A percentile compares a stretch with the other conserved stretches of the same genome.
phyloP scores from a whole-genome alignment of 2,329 filamentous ascomycete species.

The Metarhizium album region DNA sequence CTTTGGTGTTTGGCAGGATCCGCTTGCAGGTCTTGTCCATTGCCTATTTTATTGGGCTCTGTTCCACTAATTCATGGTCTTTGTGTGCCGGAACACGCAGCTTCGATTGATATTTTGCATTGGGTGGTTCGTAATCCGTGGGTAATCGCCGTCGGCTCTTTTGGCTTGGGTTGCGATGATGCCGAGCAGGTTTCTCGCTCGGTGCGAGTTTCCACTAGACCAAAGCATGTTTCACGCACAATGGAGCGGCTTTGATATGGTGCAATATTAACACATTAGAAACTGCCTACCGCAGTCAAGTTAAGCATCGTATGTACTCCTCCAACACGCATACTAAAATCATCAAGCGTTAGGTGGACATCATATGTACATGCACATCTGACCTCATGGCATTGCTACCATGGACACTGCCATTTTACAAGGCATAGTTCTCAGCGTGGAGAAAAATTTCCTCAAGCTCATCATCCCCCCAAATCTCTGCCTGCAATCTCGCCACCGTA shows the following conservation, averaged over 20 bases:
- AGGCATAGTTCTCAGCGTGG: slow-evolving; percentile 90
- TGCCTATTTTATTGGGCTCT: no score
- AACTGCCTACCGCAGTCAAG: not conserved
- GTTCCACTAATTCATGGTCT: not conserved
- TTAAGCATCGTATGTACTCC: not conserved
- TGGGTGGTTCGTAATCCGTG: not conserved
- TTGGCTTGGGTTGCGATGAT: not conserved
- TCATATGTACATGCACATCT: not conserved
- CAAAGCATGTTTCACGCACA: no score
- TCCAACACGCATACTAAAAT: not conserved
- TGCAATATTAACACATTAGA: not conserved
- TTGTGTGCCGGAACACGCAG: not conserved
- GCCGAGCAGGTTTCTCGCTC: no score
- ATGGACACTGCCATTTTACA: slow-evolving; percentile 33
- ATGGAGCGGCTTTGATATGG: no score
- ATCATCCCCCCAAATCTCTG: slow-evolving; percentile 68
- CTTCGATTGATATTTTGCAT: not conserved
- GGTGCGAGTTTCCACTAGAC: no score
- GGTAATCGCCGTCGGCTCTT: not conserved
- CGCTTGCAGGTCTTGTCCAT: not conserved
- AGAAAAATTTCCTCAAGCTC: slow-evolving; percentile 82
- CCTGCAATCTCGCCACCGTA: slow-evolving; percentile 73
- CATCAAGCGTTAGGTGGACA: not conserved
- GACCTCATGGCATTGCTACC: not conserved
- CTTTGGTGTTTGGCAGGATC: not conserved